Evolutionary conservation across 2,329 filamentous ascomycete genomes (phyloP).

Genomic region (Penicillium griseofulvum): DNA sequence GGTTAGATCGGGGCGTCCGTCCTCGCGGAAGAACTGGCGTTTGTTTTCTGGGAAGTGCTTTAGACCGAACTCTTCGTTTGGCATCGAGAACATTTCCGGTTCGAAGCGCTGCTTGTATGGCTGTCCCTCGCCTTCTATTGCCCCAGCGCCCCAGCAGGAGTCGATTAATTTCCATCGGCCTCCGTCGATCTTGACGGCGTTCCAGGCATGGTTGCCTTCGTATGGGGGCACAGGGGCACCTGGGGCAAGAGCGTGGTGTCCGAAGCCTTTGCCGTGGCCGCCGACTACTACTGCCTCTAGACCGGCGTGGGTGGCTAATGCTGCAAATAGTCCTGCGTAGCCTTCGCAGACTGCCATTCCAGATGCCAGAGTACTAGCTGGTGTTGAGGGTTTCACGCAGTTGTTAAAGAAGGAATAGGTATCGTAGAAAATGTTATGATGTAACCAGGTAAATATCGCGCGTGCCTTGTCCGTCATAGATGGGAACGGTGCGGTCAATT

Average conservation of each 20-base stretch:
- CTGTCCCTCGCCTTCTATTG: conserved; percentile 54
- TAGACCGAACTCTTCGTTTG: conserved; percentile 77
- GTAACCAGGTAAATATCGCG: conserved; percentile 90
- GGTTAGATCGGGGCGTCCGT: conserved; percentile 59
- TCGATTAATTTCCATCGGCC: conserved; percentile 91
- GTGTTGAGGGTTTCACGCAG: conserved; percentile 63
- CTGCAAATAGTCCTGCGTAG: conserved; percentile 78
- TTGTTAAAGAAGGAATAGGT: conserved; percentile 73
- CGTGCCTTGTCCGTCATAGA: conserved; percentile 88
- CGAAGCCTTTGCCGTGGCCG: conserved; percentile 85
- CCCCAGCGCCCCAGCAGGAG: conserved; percentile 87
- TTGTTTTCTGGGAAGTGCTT: conserved; percentile 73
- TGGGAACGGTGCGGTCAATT: conserved; percentile 74
- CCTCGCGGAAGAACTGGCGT: conserved; percentile 69
- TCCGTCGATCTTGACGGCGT: conserved; percentile 81
- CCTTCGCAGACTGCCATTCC: conserved; percentile 90
- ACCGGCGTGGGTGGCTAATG: conserved; percentile 74
- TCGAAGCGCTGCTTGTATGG: conserved; percentile 68
- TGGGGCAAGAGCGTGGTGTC: conserved; percentile 61
- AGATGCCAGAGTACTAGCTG: conserved; percentile 68
- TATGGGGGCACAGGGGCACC: conserved; percentile 66
- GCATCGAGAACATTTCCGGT: conserved; percentile 58
- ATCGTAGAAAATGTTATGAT: conserved; percentile 90
- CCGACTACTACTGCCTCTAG: conserved; percentile 71
- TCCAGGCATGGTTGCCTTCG: conserved; percentile 79